Evolutionary conservation across 345 rosid species (phyloP).

Genomic region (Ceriops zippeliana): DNA sequence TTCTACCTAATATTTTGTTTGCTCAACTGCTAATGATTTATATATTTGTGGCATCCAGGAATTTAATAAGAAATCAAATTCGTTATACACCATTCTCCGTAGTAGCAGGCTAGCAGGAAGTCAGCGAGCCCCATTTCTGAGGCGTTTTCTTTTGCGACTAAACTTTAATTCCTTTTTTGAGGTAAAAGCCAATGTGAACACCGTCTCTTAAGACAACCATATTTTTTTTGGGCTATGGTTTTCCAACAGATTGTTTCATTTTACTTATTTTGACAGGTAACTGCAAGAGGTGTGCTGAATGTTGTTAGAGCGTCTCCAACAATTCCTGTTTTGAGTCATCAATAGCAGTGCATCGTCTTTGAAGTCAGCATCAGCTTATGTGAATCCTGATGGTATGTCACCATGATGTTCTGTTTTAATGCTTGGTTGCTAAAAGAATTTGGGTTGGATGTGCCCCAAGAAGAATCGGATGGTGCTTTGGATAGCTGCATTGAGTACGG

Average conservation of each 20-base stretch:
- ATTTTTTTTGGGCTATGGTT: background rate
- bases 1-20: constrained; percentile 1
- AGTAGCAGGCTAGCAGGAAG: constrained; percentile 95
- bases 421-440: too few species aligned
- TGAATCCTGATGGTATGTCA: background rate
- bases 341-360: constrained; percentile 20
- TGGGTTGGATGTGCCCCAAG: too few species aligned
- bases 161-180: constrained; percentile 89
- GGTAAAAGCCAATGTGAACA: constrained; percentile 34
- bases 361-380: constrained; percentile 1
- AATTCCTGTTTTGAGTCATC: constrained; percentile 47
- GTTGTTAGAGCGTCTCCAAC: constrained; percentile 79
- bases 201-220: background rate
- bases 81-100: constrained; percentile 79
- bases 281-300: constrained; percentile 78
- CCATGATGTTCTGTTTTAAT: background rate
- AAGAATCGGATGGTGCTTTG: too few species aligned
- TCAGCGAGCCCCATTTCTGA: constrained; percentile 91
- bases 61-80: constrained; percentile 92
- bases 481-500: too few species aligned
- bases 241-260: background rate
- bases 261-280: constrained; percentile 49
- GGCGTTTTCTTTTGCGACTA: constrained; percentile 88
- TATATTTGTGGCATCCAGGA: constrained; percentile 44
- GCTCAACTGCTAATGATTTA: background rate